Percentiles rank a stretch among this genome's conserved stretches.
These are phyloP conservation scores for Gnomoniopsis sp. DNA, from an alignment of 2,329 filamentous ascomycete species.

Conservation along the genomic window DNA sequence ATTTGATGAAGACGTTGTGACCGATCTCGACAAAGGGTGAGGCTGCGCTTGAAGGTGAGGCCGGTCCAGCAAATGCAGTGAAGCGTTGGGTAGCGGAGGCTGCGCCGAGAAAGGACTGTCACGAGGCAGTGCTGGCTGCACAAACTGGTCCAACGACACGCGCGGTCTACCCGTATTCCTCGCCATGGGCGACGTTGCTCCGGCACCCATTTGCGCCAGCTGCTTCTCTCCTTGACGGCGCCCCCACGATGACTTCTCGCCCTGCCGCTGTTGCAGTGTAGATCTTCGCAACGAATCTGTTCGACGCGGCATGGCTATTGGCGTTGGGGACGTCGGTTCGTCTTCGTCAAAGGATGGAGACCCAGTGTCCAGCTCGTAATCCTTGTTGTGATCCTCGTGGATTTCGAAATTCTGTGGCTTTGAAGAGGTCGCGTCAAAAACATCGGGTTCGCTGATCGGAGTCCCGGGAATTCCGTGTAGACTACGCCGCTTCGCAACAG, in stretches of 20 bases:
- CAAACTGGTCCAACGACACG: conserved; percentile 74
- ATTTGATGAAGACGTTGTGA: conserved; percentile 82
- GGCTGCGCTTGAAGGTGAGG: conserved; percentile 46
- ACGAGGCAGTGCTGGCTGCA: conserved; percentile 55
- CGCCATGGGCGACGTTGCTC: conserved; percentile 54
- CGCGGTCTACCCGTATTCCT: conserved; percentile 58
- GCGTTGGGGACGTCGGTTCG: conserved; percentile 39
- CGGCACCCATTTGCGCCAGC: conserved; percentile 46
- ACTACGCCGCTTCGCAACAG: conserved; percentile 87
- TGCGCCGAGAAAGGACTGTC: conserved; percentile 63
- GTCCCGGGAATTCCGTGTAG: conserved; percentile 70
- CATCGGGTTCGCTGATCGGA: conserved; percentile 61
- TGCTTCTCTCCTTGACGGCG: conserved; percentile 56
- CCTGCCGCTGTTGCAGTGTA: conserved; percentile 79
- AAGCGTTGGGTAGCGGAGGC: conserved; percentile 49
- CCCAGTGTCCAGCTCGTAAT: conserved; percentile 51
- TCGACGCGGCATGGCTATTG: conserved; percentile 60
- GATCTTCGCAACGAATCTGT: conserved; percentile 80
- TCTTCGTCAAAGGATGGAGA: conserved; percentile 36
- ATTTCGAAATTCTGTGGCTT: conserved; percentile 45
- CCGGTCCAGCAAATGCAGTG: conserved; percentile 45
- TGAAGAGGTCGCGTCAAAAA: conserved; percentile 63
- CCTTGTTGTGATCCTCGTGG: conserved; percentile 37
- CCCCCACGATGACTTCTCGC: conserved; percentile 63
- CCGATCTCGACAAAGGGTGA: conserved; percentile 81